Percentiles rank a stretch among this genome's conserved stretches.
phyloP scores from a whole-genome alignment of 192 early-diverging fungal genomes.

The Gonapodya sp. region DNA sequence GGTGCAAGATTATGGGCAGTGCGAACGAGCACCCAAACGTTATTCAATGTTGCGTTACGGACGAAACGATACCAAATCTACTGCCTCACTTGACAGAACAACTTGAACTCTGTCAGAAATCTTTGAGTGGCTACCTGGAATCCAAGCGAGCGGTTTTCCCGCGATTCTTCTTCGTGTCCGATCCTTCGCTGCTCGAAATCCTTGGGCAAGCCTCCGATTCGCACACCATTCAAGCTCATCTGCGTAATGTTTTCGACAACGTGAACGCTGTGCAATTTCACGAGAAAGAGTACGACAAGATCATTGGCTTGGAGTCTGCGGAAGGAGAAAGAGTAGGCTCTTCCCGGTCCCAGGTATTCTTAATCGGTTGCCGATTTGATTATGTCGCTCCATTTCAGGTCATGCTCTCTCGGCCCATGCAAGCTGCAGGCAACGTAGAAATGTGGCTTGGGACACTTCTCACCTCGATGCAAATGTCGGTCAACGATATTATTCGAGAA shows the following conservation, averaged over 20 bases:
- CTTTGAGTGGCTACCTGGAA: constrained; percentile 49
- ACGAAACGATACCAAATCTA: constrained; percentile 55
- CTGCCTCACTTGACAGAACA: constrained; percentile 54
- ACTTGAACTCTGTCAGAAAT: constrained; percentile 56
- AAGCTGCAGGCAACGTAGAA: constrained; percentile 52
- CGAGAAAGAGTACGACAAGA: constrained; percentile 60
- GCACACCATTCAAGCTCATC: constrained; percentile 54
- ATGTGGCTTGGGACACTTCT: constrained; percentile 51
- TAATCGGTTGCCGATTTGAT: not conserved
- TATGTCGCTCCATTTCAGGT: not conserved
- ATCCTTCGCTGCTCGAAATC: constrained; percentile 53
- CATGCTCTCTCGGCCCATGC: constrained; percentile 32
- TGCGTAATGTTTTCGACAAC: constrained; percentile 54
- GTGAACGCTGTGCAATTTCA: constrained; percentile 47
- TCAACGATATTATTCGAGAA: constrained; percentile 52
- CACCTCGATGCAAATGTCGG: constrained; percentile 40
- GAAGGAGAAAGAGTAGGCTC: constrained; percentile 50
- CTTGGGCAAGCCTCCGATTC: constrained; percentile 55
- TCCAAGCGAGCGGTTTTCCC: constrained; percentile 56
- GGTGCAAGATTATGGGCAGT: constrained; percentile 57
- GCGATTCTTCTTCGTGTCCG: constrained; percentile 55
- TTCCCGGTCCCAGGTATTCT: not conserved
- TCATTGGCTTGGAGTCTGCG: constrained; percentile 43
- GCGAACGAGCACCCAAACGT: constrained; percentile 60
- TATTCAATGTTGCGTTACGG: constrained; percentile 51